Evolutionary conservation across 805 yeast genomes (phyloP).

Genomic region (Limtongozyma cylindracea): DNA sequence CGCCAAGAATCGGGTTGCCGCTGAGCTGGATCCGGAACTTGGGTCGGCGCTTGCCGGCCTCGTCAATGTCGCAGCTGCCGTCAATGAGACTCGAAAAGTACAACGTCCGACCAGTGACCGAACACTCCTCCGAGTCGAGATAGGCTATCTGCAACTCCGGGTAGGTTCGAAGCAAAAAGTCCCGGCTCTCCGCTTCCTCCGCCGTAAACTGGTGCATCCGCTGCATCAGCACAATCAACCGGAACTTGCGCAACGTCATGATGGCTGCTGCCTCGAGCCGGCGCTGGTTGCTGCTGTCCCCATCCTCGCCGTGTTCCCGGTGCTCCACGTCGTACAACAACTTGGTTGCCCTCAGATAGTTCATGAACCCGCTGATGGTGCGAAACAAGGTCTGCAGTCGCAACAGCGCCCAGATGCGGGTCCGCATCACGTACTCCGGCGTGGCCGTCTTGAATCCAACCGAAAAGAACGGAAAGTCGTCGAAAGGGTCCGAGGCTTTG

Average conservation of each 20-base stretch:
- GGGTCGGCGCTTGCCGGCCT: conserved; percentile 19
- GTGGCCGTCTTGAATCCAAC: conserved; percentile 21
- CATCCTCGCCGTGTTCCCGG: no score
- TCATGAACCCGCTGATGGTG: conserved; percentile 20
- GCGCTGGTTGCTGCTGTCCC: no score
- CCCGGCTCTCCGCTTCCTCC: conserved; percentile 33
- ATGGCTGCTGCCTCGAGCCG: no score
- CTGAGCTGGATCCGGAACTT: conserved; percentile 39
- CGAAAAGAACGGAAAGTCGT: conserved; percentile 18
- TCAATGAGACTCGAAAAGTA: conserved; percentile 49
- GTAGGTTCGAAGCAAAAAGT: conserved; percentile 32
- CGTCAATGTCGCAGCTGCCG: conserved; percentile 35
- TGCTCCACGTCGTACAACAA: conserved; percentile 5
- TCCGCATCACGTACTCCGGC: conserved; percentile 19
- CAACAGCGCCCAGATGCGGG: conserved; percentile 21
- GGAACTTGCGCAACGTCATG: no score
- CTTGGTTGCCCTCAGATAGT: conserved; percentile 19
- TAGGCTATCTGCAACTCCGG: conserved; percentile 44
- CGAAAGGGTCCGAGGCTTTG: no score
- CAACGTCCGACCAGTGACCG: conserved; percentile 13
- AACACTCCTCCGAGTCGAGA: conserved; percentile 24
- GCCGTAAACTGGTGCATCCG: conserved; percentile 22
- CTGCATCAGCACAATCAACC: conserved; percentile 32
- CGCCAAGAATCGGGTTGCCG: conserved; percentile 68
- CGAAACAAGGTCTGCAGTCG: conserved; percentile 20